A percentile compares a stretch with the other conserved stretches of the same genome.
Conservation (phyloP, 768 basidiomycete genomes). For the Phylloporus sp. region DNA sequence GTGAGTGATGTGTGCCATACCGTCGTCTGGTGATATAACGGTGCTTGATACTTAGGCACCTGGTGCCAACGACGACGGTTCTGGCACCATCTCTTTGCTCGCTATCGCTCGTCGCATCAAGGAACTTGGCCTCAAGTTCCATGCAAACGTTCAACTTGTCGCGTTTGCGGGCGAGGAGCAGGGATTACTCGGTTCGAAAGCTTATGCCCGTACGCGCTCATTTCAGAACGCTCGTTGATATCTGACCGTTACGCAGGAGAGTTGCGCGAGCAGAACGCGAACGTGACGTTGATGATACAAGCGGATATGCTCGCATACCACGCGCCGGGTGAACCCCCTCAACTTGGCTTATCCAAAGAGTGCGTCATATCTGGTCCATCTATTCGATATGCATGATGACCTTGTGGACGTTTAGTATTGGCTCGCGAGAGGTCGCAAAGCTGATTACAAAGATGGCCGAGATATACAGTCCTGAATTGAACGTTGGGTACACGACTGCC, state of each 20-base stretch:
- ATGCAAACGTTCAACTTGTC: constrained; percentile 72
- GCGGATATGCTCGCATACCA: constrained; percentile 93
- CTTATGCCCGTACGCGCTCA: constrained; percentile 69
- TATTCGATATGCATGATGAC: neutral
- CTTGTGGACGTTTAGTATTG: constrained; percentile 50
- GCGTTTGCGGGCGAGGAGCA: constrained; percentile 93
- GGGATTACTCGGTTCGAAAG: constrained; percentile 72
- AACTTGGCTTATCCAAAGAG: constrained; percentile 76
- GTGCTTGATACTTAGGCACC: constrained; percentile 30
- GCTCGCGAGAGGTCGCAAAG: constrained; percentile 69
- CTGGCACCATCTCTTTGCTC: constrained; percentile 67
- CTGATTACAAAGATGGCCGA: constrained; percentile 71
- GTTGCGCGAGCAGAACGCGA: constrained; percentile 53
- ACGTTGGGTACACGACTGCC: constrained; percentile 64
- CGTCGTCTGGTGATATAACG: neutral
- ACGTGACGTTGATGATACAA: constrained; percentile 82
- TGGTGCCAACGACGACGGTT: constrained; percentile 63
- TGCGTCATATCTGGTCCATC: constrained; percentile 33
- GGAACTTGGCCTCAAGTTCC: constrained; percentile 63
- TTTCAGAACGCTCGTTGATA: neutral
- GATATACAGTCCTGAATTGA: constrained; percentile 79
- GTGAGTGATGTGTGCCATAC: constrained; percentile 10
- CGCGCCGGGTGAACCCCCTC: constrained; percentile 69
- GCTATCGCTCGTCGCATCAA: constrained; percentile 75
- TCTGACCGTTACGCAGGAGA: constrained; percentile 40